A percentile compares a stretch with the other conserved stretches of the same genome.
Evolutionary conservation across 1,284 basidiomycete genomes (phyloP).

Genomic region (Xerocomus amazonicus): DNA sequence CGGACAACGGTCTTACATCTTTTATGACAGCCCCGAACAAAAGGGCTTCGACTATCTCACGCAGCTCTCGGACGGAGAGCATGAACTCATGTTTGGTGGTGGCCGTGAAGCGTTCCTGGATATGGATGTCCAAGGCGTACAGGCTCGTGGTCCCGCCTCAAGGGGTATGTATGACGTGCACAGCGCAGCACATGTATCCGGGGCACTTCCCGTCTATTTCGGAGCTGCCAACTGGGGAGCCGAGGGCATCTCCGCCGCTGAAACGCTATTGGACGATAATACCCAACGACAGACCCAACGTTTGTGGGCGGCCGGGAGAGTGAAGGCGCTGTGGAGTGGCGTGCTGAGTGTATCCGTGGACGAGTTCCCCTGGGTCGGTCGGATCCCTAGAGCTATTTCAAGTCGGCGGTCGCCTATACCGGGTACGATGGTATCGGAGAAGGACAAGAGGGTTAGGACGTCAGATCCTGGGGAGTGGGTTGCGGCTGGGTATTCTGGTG

Average conservation of each 20-base stretch:
- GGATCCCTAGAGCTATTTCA: slow-evolving; percentile 40
- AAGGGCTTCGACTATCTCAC: slow-evolving; percentile 69
- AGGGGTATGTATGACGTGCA: slow-evolving; percentile 40
- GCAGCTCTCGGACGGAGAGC: slow-evolving; percentile 49
- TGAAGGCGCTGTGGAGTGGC: slow-evolving; percentile 58
- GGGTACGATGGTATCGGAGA: neutral
- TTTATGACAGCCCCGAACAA: slow-evolving; percentile 43
- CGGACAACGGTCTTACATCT: slow-evolving; percentile 52
- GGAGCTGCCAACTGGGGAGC: slow-evolving; percentile 37
- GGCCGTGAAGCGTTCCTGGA: slow-evolving; percentile 35
- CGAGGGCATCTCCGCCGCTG: slow-evolving; percentile 18
- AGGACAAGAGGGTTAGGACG: slow-evolving; percentile 12
- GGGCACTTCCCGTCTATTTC: slow-evolving; percentile 49
- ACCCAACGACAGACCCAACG: neutral
- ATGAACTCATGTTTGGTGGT: slow-evolving; percentile 66
- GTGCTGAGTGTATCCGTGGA: slow-evolving; percentile 55
- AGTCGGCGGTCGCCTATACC: slow-evolving; percentile 27
- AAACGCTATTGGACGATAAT: slow-evolving; percentile 3
- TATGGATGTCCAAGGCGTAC: slow-evolving; percentile 15
- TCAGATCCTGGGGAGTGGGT: slow-evolving; percentile 47
- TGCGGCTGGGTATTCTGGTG: slow-evolving; percentile 57
- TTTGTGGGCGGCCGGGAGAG: slow-evolving; percentile 35
- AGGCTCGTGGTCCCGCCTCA: slow-evolving; percentile 39
- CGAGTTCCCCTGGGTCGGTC: slow-evolving; percentile 53
- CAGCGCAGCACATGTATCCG: slow-evolving; percentile 44